phyloP scores from a whole-genome alignment of 306 rosid species.

The Gastrolobium bilobum region DNA sequence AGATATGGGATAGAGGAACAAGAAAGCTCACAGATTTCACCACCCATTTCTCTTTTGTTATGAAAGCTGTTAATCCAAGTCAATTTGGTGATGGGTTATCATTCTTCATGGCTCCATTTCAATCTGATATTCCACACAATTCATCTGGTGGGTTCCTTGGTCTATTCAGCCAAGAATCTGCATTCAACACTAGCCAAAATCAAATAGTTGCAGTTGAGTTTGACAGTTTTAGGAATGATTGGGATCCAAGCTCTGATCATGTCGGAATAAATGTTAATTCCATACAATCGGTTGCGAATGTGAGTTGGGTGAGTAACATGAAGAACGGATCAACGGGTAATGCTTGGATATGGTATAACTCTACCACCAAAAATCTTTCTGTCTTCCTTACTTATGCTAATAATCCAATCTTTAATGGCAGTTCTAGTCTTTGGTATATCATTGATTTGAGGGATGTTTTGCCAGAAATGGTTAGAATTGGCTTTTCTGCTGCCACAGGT shows the following conservation, averaged over 20 bases:
- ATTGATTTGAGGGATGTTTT: slow-evolving; percentile 68
- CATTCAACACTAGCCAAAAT: slow-evolving; percentile 49
- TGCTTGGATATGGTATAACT: slow-evolving; percentile 76
- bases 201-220: slow-evolving; percentile 80
- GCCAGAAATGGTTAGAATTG: slow-evolving; percentile 72
- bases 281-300: slow-evolving; percentile 54
- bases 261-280: slow-evolving; percentile 78
- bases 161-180: slow-evolving; percentile 51
- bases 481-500: slow-evolving; percentile 87
- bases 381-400: slow-evolving; percentile 67
- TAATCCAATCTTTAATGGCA: slow-evolving; percentile 52
- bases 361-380: slow-evolving; percentile 63
- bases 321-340: slow-evolving; percentile 60
- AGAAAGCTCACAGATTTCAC: slow-evolving; percentile 65
- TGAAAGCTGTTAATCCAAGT: slow-evolving; percentile 36
- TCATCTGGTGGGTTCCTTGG: slow-evolving; percentile 77
- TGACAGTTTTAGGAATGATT: slow-evolving; percentile 54
- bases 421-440: slow-evolving; percentile 53
- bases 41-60: slow-evolving; percentile 77
- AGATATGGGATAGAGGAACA: slow-evolving; percentile 63
- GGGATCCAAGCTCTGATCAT: slow-evolving; percentile 76
- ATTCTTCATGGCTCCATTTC: slow-evolving; percentile 72
- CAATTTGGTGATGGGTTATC: slow-evolving; percentile 68
- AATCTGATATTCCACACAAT: slow-evolving; percentile 56
- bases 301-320: slow-evolving; percentile 62